Evolutionary conservation across 2,329 filamentous ascomycete genomes (phyloP).

Genomic region (Verticillium dahliae): DNA sequence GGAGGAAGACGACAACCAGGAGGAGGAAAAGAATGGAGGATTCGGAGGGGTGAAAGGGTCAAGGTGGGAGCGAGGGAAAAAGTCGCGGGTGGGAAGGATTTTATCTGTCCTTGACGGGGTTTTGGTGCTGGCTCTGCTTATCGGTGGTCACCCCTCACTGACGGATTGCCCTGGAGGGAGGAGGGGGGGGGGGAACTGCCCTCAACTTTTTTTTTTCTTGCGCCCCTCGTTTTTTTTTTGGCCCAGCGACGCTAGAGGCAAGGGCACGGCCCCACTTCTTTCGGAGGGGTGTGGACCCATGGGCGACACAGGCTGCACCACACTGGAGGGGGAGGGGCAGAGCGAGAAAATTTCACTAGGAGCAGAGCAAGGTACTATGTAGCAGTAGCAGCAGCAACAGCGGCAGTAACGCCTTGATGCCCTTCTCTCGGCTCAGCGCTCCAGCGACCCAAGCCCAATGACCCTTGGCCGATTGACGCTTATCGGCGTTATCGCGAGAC

Average conservation of each 20-base stretch:
- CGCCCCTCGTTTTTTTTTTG: not conserved
- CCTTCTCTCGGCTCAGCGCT: not conserved
- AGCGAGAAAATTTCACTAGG: slow-evolving; percentile 1
- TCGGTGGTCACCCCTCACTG: not conserved
- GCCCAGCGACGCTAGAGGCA: slow-evolving; percentile 1
- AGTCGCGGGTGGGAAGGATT: slow-evolving; percentile 22
- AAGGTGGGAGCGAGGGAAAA: slow-evolving; percentile 12
- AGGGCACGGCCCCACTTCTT: not conserved
- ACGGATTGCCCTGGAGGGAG: not conserved
- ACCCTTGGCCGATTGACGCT: slow-evolving; percentile 20
- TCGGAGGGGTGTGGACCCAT: not conserved
- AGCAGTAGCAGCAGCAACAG: too few relatives aligned
- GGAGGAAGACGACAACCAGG: slow-evolving; percentile 33
- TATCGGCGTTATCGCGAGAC: slow-evolving; percentile 19
- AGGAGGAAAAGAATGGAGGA: slow-evolving; percentile 23
- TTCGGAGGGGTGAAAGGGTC: slow-evolving; percentile 18
- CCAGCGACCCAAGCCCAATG: slow-evolving; percentile 10
- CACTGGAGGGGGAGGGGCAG: not conserved
- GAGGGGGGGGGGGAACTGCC: not conserved
- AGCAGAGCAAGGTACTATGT: not conserved
- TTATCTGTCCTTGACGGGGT: slow-evolving; percentile 18
- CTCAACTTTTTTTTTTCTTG: slow-evolving; percentile 4
- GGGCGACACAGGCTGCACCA: not conserved
- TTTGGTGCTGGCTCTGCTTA: not conserved
- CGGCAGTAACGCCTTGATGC: not conserved